Evolutionary conservation across 768 basidiomycete species (phyloP).

Genomic region (Porphyrellus cyaneotinctus): DNA sequence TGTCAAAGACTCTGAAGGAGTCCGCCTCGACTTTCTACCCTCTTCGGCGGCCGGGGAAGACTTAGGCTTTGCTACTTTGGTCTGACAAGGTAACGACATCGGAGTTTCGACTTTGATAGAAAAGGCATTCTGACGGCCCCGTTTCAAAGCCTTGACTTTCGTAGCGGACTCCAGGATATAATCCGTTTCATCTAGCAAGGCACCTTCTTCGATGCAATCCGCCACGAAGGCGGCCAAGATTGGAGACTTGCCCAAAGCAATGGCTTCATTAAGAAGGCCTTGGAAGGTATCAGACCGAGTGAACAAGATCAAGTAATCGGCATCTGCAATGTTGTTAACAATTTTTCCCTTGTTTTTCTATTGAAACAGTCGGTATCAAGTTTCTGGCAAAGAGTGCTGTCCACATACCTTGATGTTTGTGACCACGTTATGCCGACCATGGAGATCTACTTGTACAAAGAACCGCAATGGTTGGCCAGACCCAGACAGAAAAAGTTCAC

Average conservation of each 20-base stretch:
- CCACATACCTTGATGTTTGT: slow-evolving; percentile 55
- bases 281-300: slow-evolving; percentile 48
- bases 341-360: slow-evolving; percentile 69
- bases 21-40: slow-evolving; percentile 1
- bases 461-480: slow-evolving; percentile 48
- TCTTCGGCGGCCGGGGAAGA: slow-evolving; percentile 2
- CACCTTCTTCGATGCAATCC: slow-evolving; percentile 45
- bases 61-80: slow-evolving; percentile 5
- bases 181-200: slow-evolving; percentile 40
- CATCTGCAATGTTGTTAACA: slow-evolving; percentile 45
- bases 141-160: slow-evolving; percentile 22
- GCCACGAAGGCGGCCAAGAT: slow-evolving; percentile 51
- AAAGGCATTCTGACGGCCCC: slow-evolving; percentile 19
- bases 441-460: slow-evolving; percentile 66
- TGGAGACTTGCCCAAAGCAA: slow-evolving; percentile 38
- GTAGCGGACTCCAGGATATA: slow-evolving; percentile 40
- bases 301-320: slow-evolving; percentile 60
- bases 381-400: not conserved
- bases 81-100: not conserved
- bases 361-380: not conserved
- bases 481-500: slow-evolving; percentile 41
- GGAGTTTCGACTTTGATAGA: slow-evolving; percentile 13
- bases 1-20: slow-evolving; percentile 4
- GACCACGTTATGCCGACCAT: slow-evolving; percentile 47
- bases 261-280: slow-evolving; percentile 40